phyloP scores from a whole-genome alignment of 495 filamentous ascomycete species.

The Umbilicaria muhlenbergii region DNA sequence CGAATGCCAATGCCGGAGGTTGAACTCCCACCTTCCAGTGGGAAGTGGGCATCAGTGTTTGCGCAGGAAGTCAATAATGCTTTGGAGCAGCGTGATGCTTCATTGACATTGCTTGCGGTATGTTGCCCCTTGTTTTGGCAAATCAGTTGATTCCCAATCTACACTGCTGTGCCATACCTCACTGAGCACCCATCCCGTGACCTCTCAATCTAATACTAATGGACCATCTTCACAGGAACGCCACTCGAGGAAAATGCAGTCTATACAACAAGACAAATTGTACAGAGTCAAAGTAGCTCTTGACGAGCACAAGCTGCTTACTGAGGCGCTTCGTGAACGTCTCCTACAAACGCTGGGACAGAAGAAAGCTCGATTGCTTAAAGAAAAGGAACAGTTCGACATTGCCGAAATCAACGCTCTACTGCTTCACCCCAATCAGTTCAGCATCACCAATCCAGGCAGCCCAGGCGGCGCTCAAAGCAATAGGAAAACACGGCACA shows the following conservation, averaged over 20 bases:
- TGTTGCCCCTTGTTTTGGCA: slow-evolving; percentile 13
- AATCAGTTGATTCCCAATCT: too few relatives aligned
- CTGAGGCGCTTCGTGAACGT: slow-evolving; percentile 66
- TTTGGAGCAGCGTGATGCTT: slow-evolving; percentile 67
- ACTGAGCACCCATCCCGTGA: too few relatives aligned
- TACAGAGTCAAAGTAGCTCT: slow-evolving; percentile 61
- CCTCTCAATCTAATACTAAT: slow-evolving; percentile 5
- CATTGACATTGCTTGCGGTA: slow-evolving; percentile 63
- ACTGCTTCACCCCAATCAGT: slow-evolving; percentile 84
- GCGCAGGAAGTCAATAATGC: slow-evolving; percentile 71
- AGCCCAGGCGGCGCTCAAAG: slow-evolving; percentile 69
- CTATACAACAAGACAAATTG: too few relatives aligned
- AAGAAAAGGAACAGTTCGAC: slow-evolving; percentile 81
- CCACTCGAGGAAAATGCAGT: slow-evolving; percentile 23
- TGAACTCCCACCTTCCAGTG: slow-evolving; percentile 49
- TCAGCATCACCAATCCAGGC: slow-evolving; percentile 62
- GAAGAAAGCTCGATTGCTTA: slow-evolving; percentile 60
- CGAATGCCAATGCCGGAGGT: slow-evolving; percentile 27
- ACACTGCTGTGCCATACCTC: too few relatives aligned
- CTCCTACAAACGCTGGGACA: slow-evolving; percentile 60
- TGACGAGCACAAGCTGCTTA: slow-evolving; percentile 65
- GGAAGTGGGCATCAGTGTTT: slow-evolving; percentile 66
- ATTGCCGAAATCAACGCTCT: slow-evolving; percentile 78
- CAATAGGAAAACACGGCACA: slow-evolving; percentile 71
- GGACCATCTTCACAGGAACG: slow-evolving; percentile 37